Conservation (phyloP, 371 early-diverging fungal species). For the Mortierella sp. region DNA sequence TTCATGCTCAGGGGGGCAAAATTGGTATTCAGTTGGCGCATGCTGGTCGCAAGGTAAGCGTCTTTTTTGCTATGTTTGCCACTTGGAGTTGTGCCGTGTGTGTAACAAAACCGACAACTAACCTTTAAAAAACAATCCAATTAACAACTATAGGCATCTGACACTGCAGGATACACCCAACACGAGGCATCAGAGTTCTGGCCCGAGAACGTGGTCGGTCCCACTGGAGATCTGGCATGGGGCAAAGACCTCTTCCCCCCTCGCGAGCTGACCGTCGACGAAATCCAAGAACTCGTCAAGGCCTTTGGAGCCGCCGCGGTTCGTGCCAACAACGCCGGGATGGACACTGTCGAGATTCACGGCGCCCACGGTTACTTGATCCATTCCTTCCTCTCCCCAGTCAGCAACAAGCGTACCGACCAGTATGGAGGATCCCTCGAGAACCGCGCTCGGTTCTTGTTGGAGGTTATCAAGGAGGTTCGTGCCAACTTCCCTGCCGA, state of each 20-base stretch:
- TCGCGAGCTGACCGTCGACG: slow-evolving; percentile 67
- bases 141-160: slow-evolving; percentile 62
- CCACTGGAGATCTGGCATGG: slow-evolving; percentile 68
- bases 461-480: slow-evolving; percentile 73
- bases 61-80: neutral
- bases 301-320: slow-evolving; percentile 80
- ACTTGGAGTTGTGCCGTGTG: no score
- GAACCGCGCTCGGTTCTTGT: slow-evolving; percentile 78
- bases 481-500: slow-evolving; percentile 78
- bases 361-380: slow-evolving; percentile 81
- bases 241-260: slow-evolving; percentile 65
- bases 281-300: slow-evolving; percentile 70
- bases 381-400: slow-evolving; percentile 82
- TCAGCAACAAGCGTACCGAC: slow-evolving; percentile 86
- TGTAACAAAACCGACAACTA: neutral
- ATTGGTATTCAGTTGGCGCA: slow-evolving; percentile 87
- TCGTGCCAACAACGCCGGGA: slow-evolving; percentile 82
- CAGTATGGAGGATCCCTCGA: slow-evolving; percentile 84
- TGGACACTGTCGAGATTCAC: slow-evolving; percentile 90
- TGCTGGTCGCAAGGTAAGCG: slow-evolving; percentile 78
- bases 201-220: slow-evolving; percentile 80
- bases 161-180: slow-evolving; percentile 58
- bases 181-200: slow-evolving; percentile 74
- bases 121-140: neutral
- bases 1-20: slow-evolving; percentile 71